Evolutionary conservation across 192 early-diverging fungal species (phyloP).

Genomic region (Rhizophagus prolifer): DNA sequence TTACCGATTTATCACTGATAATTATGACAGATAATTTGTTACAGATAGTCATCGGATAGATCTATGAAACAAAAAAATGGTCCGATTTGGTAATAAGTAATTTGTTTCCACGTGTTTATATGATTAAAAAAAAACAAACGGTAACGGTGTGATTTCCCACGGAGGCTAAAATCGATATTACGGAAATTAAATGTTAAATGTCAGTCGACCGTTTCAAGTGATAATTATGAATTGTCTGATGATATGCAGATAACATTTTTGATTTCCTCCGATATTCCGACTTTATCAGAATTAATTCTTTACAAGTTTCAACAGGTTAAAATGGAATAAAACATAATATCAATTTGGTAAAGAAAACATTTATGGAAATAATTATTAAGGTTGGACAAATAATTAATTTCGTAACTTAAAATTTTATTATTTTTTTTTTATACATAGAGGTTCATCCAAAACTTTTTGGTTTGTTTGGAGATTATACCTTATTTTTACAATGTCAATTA

Average conservation of each 20-base stretch:
- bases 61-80: not conserved
- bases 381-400: too few species aligned
- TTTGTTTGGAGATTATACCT: not conserved
- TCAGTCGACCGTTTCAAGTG: not conserved
- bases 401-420: too few species aligned
- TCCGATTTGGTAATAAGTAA: not conserved
- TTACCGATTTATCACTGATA: not conserved
- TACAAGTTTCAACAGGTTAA: too few species aligned
- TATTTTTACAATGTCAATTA: constrained; percentile 31
- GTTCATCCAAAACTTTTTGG: not conserved
- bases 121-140: not conserved
- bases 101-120: not conserved
- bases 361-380: too few species aligned
- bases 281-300: too few species aligned
- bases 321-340: too few species aligned
- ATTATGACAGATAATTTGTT: not conserved
- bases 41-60: not conserved
- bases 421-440: too few species aligned
- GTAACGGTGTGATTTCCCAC: not conserved
- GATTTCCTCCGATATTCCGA: not conserved
- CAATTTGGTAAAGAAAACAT: too few species aligned
- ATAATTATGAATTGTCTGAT: not conserved
- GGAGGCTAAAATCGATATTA: not conserved
- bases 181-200: not conserved
- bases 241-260: not conserved